Evolutionary conservation across 208 protist species (phyloP).

Genomic region (Dictyostelium gargantuum): DNA sequence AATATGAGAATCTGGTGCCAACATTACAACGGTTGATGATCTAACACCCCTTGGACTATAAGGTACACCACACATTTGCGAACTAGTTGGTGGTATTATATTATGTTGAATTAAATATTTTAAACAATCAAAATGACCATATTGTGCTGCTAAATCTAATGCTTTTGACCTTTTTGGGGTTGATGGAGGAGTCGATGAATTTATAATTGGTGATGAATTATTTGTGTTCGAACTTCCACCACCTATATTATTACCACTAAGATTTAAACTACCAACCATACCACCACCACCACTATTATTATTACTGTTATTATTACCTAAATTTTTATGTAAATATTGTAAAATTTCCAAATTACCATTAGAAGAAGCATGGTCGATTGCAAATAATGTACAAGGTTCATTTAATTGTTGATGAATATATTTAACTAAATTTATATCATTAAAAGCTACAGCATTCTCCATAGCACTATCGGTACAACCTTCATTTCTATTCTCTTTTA

Average conservation of each 20-base stretch:
- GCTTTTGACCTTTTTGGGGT: background rate
- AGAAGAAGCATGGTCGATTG: background rate
- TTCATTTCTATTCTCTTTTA: background rate
- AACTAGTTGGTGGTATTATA: background rate
- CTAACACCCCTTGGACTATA: background rate
- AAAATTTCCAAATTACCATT: slow-evolving; percentile 18
- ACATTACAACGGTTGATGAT: background rate
- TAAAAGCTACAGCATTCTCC: background rate
- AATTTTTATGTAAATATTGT: slow-evolving; percentile 10
- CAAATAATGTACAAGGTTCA: background rate
- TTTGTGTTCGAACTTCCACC: background rate
- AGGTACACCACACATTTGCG: too few species aligned
- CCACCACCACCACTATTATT: background rate
- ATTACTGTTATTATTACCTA: background rate
- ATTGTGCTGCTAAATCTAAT: slow-evolving; percentile 19
- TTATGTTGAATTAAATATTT: slow-evolving; percentile 19
- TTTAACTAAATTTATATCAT: background rate
- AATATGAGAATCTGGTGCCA: background rate
- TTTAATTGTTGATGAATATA: background rate
- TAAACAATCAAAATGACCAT: slow-evolving; percentile 17
- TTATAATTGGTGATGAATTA: background rate
- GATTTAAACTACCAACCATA: background rate
- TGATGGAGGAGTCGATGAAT: background rate
- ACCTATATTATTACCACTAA: background rate
- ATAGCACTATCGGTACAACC: background rate